Evolutionary conservation across 768 basidiomycete genomes (phyloP).

Genomic region (Clavulina sp.): DNA sequence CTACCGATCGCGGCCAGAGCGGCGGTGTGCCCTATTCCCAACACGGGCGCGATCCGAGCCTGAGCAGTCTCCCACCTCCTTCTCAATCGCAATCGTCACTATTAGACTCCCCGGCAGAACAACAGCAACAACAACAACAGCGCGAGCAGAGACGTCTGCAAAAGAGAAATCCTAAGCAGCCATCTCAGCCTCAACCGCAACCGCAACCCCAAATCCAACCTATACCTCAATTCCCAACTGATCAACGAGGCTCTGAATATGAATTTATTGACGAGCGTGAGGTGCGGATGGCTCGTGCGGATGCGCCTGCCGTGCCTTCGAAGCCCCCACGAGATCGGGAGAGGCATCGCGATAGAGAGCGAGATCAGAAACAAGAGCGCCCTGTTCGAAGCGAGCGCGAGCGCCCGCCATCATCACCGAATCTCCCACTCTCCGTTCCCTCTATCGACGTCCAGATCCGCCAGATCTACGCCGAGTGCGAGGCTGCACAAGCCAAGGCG

Average conservation of each 20-base stretch:
- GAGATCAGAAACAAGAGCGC: constrained; percentile 1
- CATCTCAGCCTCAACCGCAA: constrained; percentile 25
- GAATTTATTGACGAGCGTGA: no score
- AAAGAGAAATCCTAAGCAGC: background rate
- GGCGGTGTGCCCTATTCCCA: no score
- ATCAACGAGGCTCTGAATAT: no score
- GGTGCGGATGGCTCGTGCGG: no score
- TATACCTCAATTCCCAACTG: background rate
- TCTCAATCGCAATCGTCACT: no score
- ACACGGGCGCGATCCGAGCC: no score
- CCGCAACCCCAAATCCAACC: constrained; percentile 13
- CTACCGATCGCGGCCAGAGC: no score
- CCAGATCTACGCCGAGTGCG: constrained; percentile 70
- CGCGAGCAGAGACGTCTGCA: no score
- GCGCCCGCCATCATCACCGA: constrained; percentile 9
- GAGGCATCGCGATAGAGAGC: constrained; percentile 4
- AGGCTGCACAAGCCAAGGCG: constrained; percentile 69
- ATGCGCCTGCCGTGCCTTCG: no score
- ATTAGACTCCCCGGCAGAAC: no score
- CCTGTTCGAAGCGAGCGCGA: no score
- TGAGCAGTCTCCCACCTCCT: background rate
- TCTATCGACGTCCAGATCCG: constrained; percentile 74
- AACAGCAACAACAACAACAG: no score
- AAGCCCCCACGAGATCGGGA: background rate
- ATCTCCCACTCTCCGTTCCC: constrained; percentile 25